Base-by-base conservation (phyloP, 140 eudicot species). In the Stevia rebaudiana region DNA sequence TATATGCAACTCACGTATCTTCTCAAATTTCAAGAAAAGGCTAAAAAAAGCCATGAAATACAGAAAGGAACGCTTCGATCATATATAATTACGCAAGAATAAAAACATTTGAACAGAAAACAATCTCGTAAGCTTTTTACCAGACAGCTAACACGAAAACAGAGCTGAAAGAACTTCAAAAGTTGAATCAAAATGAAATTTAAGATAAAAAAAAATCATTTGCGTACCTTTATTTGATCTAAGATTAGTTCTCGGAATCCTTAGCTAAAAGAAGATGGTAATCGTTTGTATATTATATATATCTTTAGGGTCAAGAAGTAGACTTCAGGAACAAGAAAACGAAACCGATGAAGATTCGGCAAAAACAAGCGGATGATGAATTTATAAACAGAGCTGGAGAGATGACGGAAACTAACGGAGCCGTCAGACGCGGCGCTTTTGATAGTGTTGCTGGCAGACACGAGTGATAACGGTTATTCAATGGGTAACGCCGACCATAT, bases 401-500 rank as follows among this genome's bases (percentile, higher is more conserved):
- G 35, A 72, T 57, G 47, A 39, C 61, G 74, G 73, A 30, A 41
- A 70, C 2, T 52, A 61, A 63, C 69, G 65, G 69, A 53, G 8
- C 43, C 66, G 70, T 68, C 17, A 61, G 18, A 63, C 71, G 65
- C 75, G 67, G 61, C 19, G 46, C 47, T 8, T 11, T 7, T 31
- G 52, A 37, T 23, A 21, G 54, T 10, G 44, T 60, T 8, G 48
- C 3, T 22, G 60, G 18, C 19, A n/a, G 37, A 22, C 0, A 35
- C 28, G 61, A 23, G 42, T 1, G 55, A 36, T 67, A 47, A 76
- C 74, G 60, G 65, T 5, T 23, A 47, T n/a, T 19, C 51, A 61
- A 52, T 71, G 72, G 68, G 30, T 35, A 12, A 6, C 65, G 66
- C 68, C 80, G 81, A 71, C 81, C 78, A 70, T 25, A 37, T 28